Base-by-base conservation (phyloP, 306 rosid genomes). In the Potentilla sterilis region DNA sequence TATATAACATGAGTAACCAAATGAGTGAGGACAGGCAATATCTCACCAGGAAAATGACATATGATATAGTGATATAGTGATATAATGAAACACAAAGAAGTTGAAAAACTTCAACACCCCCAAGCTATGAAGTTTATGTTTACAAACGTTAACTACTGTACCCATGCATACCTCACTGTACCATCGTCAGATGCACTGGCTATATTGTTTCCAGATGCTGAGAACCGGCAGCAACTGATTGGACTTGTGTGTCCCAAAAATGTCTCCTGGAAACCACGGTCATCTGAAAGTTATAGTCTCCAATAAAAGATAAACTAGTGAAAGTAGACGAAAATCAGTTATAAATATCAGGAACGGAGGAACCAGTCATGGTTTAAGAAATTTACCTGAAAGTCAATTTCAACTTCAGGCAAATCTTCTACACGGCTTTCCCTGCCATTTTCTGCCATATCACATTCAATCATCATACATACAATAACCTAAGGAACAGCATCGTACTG, bases 181-280 rank as follows among this genome's bases (percentile, higher is more conserved):
- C 97, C 97, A 89, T 94, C 98, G 57, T 87, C 79, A 79, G 98
- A 94, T 81, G 97, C 97, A 78, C 98, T 94, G 68, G 98, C 97
- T 81, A 94, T 90, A 81, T 94, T 94, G 84, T 84, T 90, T 75
- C 98, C 97, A 51, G 98, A 91, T 32, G 93, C 90, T 82, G 98
- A 94, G 80, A 94, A 94, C 79, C 92, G 84, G 81, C 98, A 94
- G n/a, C 96, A 78, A 79, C 86, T 92, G 82, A 92, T 94, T 71
- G 93, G 90, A 89, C 93, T 92, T 32, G 96, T 92, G 83, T 94
- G 98, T 75, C 98, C 98, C 89, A 94, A 82, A 83, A 94, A 94
- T 77, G 97, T 88, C 90, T 94, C 98, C 98, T 94, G 72, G 48
- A 85, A 82, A 86, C 71, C 82, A 89, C 4, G 43, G 67, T 74